Percentiles rank a stretch among this genome's conserved stretches.
phyloP scores from a whole-genome alignment of 2,329 filamentous ascomycete genomes.

The Pochonia chlamydosporia region DNA sequence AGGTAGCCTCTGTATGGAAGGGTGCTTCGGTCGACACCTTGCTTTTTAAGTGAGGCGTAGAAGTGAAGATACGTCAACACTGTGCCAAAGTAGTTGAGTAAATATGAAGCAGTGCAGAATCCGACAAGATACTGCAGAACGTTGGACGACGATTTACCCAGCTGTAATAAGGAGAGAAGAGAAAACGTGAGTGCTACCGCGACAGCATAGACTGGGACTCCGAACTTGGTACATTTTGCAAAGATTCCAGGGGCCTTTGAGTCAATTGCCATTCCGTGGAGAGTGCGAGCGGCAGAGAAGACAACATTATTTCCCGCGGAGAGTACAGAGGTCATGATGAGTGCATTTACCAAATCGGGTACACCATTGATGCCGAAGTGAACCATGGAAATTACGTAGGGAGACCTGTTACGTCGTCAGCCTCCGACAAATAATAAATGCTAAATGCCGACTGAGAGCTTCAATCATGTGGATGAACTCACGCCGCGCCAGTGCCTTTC shows the following conservation, averaged over 20 bases:
- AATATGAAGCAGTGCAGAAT: constrained; percentile 42
- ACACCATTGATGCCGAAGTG: constrained; percentile 55
- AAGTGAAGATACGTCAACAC: constrained; percentile 52
- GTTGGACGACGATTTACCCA: constrained; percentile 40
- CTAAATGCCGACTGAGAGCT: too few species aligned
- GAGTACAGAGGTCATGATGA: constrained; percentile 45
- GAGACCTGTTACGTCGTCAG: too few species aligned
- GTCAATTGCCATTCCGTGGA: constrained; percentile 52
- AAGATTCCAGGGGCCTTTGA: constrained; percentile 39
- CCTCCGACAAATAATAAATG: too few species aligned
- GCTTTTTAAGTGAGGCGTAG: constrained; percentile 41
- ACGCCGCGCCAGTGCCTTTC: too few species aligned
- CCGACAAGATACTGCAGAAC: constrained; percentile 56
- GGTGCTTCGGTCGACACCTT: constrained; percentile 44
- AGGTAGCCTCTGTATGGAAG: constrained; percentile 56
- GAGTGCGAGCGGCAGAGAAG: constrained; percentile 49
- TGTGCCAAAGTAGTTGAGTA: constrained; percentile 49
- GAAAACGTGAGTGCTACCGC: constrained; percentile 12
- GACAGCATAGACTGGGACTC: constrained; percentile 18
- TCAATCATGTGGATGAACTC: too few species aligned
- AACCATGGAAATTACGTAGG: constrained; percentile 61
- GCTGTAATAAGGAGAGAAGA: constrained; percentile 13
- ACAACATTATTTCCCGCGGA: constrained; percentile 54
- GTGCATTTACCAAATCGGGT: constrained; percentile 60
- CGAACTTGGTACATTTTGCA: constrained; percentile 19